Conservation (phyloP, 2,329 filamentous ascomycete genomes). For the Neonectria hederae region DNA sequence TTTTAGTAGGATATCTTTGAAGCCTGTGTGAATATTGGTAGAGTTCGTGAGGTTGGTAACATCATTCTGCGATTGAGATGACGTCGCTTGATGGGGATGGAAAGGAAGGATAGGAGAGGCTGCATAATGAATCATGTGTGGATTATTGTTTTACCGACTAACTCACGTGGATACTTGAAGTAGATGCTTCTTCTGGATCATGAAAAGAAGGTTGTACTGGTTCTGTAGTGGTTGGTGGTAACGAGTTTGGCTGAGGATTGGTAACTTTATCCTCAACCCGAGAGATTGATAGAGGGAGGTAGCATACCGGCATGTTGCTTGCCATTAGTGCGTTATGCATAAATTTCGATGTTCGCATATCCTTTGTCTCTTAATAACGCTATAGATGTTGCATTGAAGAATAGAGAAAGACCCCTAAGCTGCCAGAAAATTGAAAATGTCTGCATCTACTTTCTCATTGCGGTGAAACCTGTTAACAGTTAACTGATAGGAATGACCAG, state of each 20-base stretch:
- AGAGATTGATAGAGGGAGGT: background rate
- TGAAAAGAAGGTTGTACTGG: background rate
- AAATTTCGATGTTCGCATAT: background rate
- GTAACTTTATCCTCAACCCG: background rate
- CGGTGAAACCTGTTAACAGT: background rate
- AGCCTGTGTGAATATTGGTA: background rate
- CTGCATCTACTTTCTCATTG: background rate
- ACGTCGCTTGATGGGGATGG: background rate
- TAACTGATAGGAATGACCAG: background rate
- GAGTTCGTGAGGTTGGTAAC: background rate
- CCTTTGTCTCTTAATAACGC: too few species aligned
- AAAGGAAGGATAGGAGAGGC: background rate
- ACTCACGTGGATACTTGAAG: background rate
- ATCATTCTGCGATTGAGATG: background rate
- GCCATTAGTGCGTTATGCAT: background rate
- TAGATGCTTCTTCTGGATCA: background rate
- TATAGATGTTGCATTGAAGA: background rate
- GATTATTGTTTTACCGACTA: background rate
- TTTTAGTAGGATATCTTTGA: background rate
- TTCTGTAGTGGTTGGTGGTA: background rate
- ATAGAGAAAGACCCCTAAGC: too few species aligned
- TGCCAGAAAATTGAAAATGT: background rate
- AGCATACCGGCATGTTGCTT: background rate
- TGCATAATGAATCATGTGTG: background rate
- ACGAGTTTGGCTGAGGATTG: background rate